Evolutionary conservation across 1,284 basidiomycete genomes (phyloP), one percentile per base, ranked within the genome.

Genomic region (Irpex sp.): DNA sequence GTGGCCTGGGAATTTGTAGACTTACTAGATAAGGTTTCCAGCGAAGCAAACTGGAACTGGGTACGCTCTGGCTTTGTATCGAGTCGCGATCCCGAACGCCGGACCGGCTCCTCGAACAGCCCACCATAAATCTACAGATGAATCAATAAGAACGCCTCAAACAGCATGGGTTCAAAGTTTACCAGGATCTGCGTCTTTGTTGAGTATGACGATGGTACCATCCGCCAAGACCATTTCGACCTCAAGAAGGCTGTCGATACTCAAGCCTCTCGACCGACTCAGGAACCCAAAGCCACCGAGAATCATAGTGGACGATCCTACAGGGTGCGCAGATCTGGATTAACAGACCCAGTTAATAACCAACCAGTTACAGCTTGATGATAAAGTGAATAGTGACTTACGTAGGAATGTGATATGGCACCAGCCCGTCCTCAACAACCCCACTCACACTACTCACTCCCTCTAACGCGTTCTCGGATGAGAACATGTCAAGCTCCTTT

Each of bases 221-320:
- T 94, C 88, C 6, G 91, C 85, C 28, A 94, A 78, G 1, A 94
- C 90, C 77, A 93, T 86, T 74, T 94, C 88, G 1, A 88, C 89
- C 66, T 94, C 94, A 12, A 94, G 86, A 21, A 95, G 75, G 68
- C 90, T 91, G 71, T 95, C 93, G 69, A 93, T 84, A 60, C 90
- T 93, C 59, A 96, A 77, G 4, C 94, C 94, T 64, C 90, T 84
- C 65, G 93, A 77, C 57, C 94, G 82, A 53, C 90, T 87, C 49
- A 95, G 75, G 75, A 96, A 96, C 1, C 94, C 94, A 69, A 96
- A 96, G 0, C 94, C 94, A 12, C 90, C 93, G 2, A 92, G 83
- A 62, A 95, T 75, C 88, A 94, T 91, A 58, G 92, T 86, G 9
- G 88, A 87, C 49, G 92, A 89, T 16, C 91, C 91, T 2, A 84